Evolutionary conservation across 1,139 yeast species (phyloP), one percentile per base, ranked within the genome.

Genomic region (Chernovozyma aurita): DNA sequence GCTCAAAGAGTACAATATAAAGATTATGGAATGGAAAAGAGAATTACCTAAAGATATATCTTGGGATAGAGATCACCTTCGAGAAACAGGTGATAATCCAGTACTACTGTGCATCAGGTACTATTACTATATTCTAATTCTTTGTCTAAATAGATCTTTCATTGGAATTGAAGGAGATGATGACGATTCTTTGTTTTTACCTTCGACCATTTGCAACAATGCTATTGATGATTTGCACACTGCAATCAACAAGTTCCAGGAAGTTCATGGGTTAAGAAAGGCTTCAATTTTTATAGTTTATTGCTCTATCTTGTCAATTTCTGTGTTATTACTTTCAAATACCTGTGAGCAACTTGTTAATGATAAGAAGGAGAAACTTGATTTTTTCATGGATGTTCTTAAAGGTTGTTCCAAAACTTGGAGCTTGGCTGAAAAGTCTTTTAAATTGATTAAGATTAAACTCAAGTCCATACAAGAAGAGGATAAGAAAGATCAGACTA

Each of bases 61-160:
- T 42, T 78, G 83, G 81, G 64, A 70, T 36, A 57, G 67, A 31
- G 50, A 54, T 3, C 53, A 60, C n/a, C 55, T 78, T 24, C 52
- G 56, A 30, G 54, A 55, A 36, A 61, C 68, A n/a, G 78, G 77
- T 38, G 64, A 72, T 55, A 57, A 75, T 52, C 71, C 80, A 38
- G 59, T 78, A 27, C 52, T 71, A 17, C 63, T 76, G 40, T 65
- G 76, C 37, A 70, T 77, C 26, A 60, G 81, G 46, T 78, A 76
- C 50, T 77, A 76, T 48, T 79, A 78, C 49, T 78, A 77, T 47
- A 73, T 78, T 30, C 66, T 77, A 4, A 53, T 74, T 6, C 58
- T 78, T 18, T 77, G 82, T 41, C 65, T 78, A 35, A 78, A 78
- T 49, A 62, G 81, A 31, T 84, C 84, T 1, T 78, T 78, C 47